phyloP scores from a whole-genome alignment of 495 filamentous ascomycete species.

The Aspergillus homomorphus region DNA sequence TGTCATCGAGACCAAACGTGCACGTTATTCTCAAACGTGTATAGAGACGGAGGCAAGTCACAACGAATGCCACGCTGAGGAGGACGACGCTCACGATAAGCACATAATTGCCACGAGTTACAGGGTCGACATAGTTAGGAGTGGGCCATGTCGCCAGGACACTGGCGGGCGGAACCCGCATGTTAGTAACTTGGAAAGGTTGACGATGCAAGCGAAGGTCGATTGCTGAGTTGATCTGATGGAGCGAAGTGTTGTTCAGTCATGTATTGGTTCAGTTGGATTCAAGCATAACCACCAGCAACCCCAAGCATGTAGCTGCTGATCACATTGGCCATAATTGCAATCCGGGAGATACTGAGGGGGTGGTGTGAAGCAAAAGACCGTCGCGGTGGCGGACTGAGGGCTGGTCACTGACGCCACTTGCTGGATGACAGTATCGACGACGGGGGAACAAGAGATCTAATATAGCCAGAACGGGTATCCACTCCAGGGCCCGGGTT shows the following conservation, averaged over 20 bases:
- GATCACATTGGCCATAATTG: constrained; percentile 11
- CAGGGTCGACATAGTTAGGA: constrained; percentile 54
- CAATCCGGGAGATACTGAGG: not conserved
- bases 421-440: not conserved
- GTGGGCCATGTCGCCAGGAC: constrained; percentile 49
- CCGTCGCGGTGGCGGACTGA: not conserved
- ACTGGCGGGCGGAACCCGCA: constrained; percentile 43
- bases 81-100: constrained; percentile 43
- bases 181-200: constrained; percentile 12
- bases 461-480: constrained; percentile 4
- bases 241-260: constrained; percentile 2
- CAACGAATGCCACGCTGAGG: constrained; percentile 35
- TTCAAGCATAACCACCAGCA: constrained; percentile 10
- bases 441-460: constrained; percentile 10
- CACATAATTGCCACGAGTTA: constrained; percentile 45
- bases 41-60: constrained; percentile 47
- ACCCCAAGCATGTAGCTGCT: constrained; percentile 5
- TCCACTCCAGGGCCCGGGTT: not conserved
- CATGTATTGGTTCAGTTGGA: not conserved
- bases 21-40: constrained; percentile 45
- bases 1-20: constrained; percentile 49
- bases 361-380: not conserved
- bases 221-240: not conserved
- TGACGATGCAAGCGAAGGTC: not conserved
- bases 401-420: not conserved